Conservation (phyloP, 257 asterid genomes). For the Salvia splendens region DNA sequence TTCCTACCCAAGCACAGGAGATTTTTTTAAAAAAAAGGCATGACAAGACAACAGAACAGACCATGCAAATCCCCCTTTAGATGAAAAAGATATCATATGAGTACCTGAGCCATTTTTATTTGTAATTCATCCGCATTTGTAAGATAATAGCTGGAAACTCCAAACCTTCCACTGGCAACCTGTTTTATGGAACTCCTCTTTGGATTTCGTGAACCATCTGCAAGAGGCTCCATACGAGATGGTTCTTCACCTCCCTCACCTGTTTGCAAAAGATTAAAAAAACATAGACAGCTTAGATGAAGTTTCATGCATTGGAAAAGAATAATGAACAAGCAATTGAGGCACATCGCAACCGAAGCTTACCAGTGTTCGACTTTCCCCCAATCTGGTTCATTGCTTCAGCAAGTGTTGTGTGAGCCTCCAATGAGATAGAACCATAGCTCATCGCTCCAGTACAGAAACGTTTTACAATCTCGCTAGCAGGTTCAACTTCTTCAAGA, state of each 20-base stretch:
- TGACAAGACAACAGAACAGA: slow-evolving; percentile 18
- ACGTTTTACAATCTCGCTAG: slow-evolving; percentile 91
- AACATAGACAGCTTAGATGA: slow-evolving; percentile 4
- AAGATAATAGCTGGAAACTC: slow-evolving; percentile 96
- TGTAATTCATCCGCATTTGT: slow-evolving; percentile 96
- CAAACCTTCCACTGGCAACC: slow-evolving; percentile 99
- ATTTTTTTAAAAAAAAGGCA: slow-evolving; percentile 31
- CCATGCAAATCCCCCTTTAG: slow-evolving; percentile 10
- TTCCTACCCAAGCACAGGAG: slow-evolving; percentile 36
- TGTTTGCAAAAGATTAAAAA: slow-evolving; percentile 29
- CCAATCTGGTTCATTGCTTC: slow-evolving; percentile 93
- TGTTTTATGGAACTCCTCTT: slow-evolving; percentile 96
- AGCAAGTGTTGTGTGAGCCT: slow-evolving; percentile 94
- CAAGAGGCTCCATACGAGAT: slow-evolving; percentile 93
- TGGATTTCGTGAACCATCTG: slow-evolving; percentile 88
- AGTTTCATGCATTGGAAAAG: not conserved
- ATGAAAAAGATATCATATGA: slow-evolving; percentile 4
- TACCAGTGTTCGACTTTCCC: slow-evolving; percentile 97
- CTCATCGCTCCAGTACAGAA: slow-evolving; percentile 99
- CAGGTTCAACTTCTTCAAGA: slow-evolving; percentile 86
- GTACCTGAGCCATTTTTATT: slow-evolving; percentile 99
- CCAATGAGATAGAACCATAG: slow-evolving; percentile 96
- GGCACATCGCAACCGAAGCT: slow-evolving; percentile 12
- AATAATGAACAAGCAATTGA: not conserved
- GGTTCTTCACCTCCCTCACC: slow-evolving; percentile 99